Evolutionary conservation across 2,329 filamentous ascomycete species (phyloP), one percentile per base, ranked within the genome.

Genomic region (Zymoseptoria passerinii): DNA sequence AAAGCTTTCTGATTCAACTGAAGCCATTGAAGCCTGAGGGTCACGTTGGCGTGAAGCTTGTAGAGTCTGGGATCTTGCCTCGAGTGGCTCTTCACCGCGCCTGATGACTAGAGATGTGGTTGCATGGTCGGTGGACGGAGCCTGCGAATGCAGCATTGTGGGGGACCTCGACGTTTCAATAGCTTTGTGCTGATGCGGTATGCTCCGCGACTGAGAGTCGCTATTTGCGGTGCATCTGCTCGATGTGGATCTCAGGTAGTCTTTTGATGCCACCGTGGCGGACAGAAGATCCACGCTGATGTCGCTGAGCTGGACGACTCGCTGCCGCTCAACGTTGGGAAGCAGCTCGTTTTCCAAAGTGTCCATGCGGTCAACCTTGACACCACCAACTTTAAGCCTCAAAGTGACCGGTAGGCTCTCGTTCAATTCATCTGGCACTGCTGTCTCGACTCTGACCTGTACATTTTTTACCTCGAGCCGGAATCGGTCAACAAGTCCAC

Each of bases 401-500:
- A 90, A 78, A 1, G 85, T 85, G 3, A 80, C 82, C 4, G 79
- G 75, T 2, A 74, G 71, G 6, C 56, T 27, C 19, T 63, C 50
- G n/a, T 29, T 18, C 23, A 18, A 40, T 16, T 68, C 64, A 13
- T 3, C 76, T 68, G n/a, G 74, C 70, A 65, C 70, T 72, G 58
- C 75, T 67, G 59, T 86, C 79, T 89, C 85, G 18, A 91, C 74
- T 65, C 85, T 83, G 62, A 91, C 80, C 9, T 79, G 80, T 57
- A 92, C 80, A 27, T 83, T 80, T 54, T 80, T 81, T 58, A 92
- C 83, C 53, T 77, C 78, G 27, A 92, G 75, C 68, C 88, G 83
- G 57, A 86, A 78, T 51, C 88, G 81, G 72, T 94, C 88, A 27
- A 87, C 76, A 53, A 92, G 83, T 28, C 88, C 87, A 64, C 90